Base-by-base conservation (phyloP, 257 asterid genomes). In the Nicotiana otophora region DNA sequence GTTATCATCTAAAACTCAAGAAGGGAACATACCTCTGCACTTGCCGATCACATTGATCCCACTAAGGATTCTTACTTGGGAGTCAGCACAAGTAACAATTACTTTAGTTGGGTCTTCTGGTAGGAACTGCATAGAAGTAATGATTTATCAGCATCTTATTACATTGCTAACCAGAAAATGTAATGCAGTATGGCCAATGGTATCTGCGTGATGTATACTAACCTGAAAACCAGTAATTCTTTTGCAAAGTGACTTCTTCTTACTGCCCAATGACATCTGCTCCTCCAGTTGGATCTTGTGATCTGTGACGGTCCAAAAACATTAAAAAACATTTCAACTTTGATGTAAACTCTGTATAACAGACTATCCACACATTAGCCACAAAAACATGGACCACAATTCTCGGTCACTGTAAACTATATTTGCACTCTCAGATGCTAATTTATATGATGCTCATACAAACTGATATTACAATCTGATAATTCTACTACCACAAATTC, bases 161-260 rank as follows among this genome's bases (percentile, higher is more conserved):
- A 74, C 26, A 75, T 7, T 51, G 63, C 63, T 51, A 75, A 26
- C 46, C 46, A 75, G 16, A 75, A 75, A 60, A 48, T 48, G 53
- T 28, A 51, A 75, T 48, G 42, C 9, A 15, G 17, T 26, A 51
- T 2, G 17, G 26, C 48, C 74, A 23, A 23, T 46, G 46, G 46
- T 51, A 75, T 75, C 80, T 51, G 14, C 26, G 80, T n/a, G 70
- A 69, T 26, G 30, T 17, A 62, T 57, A 81, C 76, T 84, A 63
- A 96, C 99, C 99, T 97, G 98, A 90, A 96, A 88, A 83, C 96
- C 89, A 12, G 93, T 93, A 68, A 96, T 91, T 89, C 98, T 89
- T 91, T 88, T 96, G 92, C 91, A 88, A 12, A 89, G 87, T 17
- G 97, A 84, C 89, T 93, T 94, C 95, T 90, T 94, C 87, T 95